Evolutionary conservation across 2,329 filamentous ascomycete species (phyloP).

Genomic region (Juglanconis sp.): DNA sequence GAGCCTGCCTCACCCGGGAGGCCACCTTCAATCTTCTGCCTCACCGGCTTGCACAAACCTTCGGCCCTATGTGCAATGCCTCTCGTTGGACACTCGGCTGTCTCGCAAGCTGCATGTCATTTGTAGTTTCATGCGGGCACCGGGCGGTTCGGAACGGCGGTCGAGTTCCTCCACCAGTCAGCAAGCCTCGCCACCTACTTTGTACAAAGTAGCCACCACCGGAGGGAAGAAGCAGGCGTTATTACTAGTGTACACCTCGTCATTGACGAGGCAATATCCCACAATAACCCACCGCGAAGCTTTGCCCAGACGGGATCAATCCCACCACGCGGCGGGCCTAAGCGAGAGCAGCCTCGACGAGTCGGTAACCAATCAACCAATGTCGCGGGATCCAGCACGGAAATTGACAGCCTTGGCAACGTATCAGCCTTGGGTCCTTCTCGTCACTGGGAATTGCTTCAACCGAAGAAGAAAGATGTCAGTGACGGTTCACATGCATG

Average conservation of each 20-base stretch:
- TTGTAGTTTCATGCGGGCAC: background rate
- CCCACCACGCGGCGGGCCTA: background rate
- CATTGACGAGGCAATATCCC: no score
- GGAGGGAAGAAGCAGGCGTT: no score
- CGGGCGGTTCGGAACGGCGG: background rate
- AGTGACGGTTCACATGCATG: no score
- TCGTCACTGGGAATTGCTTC: background rate
- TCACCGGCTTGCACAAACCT: background rate
- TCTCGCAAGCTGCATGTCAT: background rate
- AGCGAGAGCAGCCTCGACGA: background rate
- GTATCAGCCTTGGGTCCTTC: background rate
- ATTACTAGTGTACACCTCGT: no score
- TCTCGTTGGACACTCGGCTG: background rate
- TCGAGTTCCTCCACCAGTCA: background rate
- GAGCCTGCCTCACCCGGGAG: no score
- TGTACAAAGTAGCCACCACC: no score
- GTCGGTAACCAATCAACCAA: background rate
- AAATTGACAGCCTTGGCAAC: background rate
- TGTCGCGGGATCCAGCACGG: background rate
- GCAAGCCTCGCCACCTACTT: no score
- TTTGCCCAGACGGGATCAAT: no score
- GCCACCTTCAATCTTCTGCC: no score
- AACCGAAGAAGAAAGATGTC: no score
- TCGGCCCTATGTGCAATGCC: background rate
- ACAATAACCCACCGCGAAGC: no score